Percentiles rank a stretch among this genome's conserved stretches.
Conservation (phyloP, 306 rosid genomes). For the Prunus salicina region DNA sequence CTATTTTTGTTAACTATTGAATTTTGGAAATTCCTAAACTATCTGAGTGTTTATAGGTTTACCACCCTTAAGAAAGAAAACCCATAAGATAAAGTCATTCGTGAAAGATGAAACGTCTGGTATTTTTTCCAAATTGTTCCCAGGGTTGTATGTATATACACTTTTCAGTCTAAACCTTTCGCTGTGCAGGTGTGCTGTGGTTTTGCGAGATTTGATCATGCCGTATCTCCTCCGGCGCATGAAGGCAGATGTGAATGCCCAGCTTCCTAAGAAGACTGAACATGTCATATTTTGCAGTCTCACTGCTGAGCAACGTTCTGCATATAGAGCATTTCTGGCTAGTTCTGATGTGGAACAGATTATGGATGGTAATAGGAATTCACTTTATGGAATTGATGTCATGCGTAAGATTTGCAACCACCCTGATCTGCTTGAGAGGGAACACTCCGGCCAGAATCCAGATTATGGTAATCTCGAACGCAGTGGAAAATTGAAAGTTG, state of each 20-base stretch:
- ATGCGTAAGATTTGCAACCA: constrained; percentile 98
- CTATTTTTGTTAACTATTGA: not conserved
- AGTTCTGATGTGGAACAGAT: constrained; percentile 96
- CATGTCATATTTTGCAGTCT: constrained; percentile 98
- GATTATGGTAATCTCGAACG: constrained; percentile 95
- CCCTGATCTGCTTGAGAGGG: constrained; percentile 99
- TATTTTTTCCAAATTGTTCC: not conserved
- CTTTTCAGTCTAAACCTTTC: constrained; percentile 10
- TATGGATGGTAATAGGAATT: constrained; percentile 79
- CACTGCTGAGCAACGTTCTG: constrained; percentile 76
- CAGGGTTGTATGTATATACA: not conserved
- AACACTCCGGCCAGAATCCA: constrained; percentile 67
- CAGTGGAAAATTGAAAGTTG: constrained; percentile 96
- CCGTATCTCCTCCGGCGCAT: constrained; percentile 96
- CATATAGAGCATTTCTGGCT: constrained; percentile 94
- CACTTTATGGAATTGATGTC: constrained; percentile 91
- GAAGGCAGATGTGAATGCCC: constrained; percentile 96
- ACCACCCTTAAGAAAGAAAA: not conserved
- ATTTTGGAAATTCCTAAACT: not conserved
- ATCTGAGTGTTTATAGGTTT: not conserved
- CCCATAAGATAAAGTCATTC: not conserved
- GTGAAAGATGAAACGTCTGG: not conserved
- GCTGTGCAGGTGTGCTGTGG: constrained; percentile 86
- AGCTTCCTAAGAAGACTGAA: constrained; percentile 93
- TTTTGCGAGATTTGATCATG: constrained; percentile 92